phyloP scores from a whole-genome alignment of 306 rosid species.

The Mimosa pudica region DNA sequence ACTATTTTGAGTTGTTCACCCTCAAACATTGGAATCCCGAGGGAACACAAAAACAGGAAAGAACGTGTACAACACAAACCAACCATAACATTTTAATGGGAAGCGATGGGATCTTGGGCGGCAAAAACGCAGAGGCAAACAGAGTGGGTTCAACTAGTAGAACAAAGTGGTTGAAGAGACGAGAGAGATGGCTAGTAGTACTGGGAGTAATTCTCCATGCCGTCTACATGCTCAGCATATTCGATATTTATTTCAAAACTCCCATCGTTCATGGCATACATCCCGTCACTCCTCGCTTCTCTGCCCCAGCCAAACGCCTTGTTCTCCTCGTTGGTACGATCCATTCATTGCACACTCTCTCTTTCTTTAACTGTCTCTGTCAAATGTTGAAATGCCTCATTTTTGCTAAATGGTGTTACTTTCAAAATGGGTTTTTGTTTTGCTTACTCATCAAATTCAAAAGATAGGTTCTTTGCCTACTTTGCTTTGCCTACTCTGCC shows the following conservation, averaged over 20 bases:
- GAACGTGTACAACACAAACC: no score
- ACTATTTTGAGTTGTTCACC: background rate
- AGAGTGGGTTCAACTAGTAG: constrained; percentile 28
- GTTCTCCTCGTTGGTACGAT: constrained; percentile 69
- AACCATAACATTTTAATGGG: constrained; percentile 32
- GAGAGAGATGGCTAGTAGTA: constrained; percentile 77
- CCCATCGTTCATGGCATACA: constrained; percentile 86
- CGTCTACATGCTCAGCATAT: constrained; percentile 85
- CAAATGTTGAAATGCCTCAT: constrained; percentile 5
- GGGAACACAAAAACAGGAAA: background rate
- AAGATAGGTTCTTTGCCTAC: background rate
- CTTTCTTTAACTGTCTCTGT: constrained; percentile 38
- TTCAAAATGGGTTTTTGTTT: constrained; percentile 1
- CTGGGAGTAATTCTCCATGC: constrained; percentile 82
- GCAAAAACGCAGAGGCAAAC: constrained; percentile 19
- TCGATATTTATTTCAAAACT: constrained; percentile 83
- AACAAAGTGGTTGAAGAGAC: constrained; percentile 59
- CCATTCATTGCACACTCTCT: constrained; percentile 31
- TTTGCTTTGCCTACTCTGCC: background rate
- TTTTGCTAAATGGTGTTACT: background rate
- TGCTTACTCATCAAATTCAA: background rate
- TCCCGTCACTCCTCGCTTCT: constrained; percentile 69
- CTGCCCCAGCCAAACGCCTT: constrained; percentile 84
- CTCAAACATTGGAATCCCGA: background rate
- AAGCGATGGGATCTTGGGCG: constrained; percentile 63